Evolutionary conservation across 2,329 filamentous ascomycete species (phyloP).

Genomic region (Stemphylium lycopersici): DNA sequence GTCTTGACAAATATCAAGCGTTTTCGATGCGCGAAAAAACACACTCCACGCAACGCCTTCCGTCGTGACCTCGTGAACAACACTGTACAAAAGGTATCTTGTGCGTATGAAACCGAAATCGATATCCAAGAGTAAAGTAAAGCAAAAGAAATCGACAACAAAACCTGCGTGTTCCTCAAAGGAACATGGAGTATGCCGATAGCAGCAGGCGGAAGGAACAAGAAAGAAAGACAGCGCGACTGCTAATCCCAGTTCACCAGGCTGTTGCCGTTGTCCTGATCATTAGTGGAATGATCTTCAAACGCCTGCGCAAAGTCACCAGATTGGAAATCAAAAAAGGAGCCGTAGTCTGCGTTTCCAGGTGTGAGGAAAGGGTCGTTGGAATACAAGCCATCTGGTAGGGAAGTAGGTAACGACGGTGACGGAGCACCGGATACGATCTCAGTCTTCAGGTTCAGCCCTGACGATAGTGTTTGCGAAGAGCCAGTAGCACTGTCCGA

Average conservation of each 20-base stretch:
- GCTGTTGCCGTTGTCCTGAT: slow-evolving; percentile 28
- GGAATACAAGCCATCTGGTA: slow-evolving; percentile 30
- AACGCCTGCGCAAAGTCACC: slow-evolving; percentile 19
- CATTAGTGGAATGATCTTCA: slow-evolving; percentile 25
- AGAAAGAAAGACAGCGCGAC: background rate
- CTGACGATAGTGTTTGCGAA: slow-evolving; percentile 51
- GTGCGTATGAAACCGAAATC: slow-evolving; percentile 13
- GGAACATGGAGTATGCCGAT: background rate
- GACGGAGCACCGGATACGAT: slow-evolving; percentile 15
- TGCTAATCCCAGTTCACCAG: slow-evolving; percentile 36
- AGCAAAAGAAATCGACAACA: background rate
- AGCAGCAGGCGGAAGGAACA: background rate
- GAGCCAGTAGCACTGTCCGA: slow-evolving; percentile 46
- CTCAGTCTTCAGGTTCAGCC: slow-evolving; percentile 33
- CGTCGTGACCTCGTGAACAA: slow-evolving; percentile 20
- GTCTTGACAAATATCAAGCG: slow-evolving; percentile 1
- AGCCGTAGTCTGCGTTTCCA: slow-evolving; percentile 27
- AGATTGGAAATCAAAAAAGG: slow-evolving; percentile 31
- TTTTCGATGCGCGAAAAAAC: slow-evolving; percentile 14
- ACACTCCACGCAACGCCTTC: slow-evolving; percentile 12
- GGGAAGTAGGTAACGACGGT: slow-evolving; percentile 24
- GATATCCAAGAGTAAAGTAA: background rate
- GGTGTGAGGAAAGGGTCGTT: slow-evolving; percentile 28
- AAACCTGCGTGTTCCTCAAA: background rate
- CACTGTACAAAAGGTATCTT: slow-evolving; percentile 17